Evolutionary conservation across 306 rosid species (phyloP), one percentile per base, ranked within the genome.

Genomic region (Quercus suber): DNA sequence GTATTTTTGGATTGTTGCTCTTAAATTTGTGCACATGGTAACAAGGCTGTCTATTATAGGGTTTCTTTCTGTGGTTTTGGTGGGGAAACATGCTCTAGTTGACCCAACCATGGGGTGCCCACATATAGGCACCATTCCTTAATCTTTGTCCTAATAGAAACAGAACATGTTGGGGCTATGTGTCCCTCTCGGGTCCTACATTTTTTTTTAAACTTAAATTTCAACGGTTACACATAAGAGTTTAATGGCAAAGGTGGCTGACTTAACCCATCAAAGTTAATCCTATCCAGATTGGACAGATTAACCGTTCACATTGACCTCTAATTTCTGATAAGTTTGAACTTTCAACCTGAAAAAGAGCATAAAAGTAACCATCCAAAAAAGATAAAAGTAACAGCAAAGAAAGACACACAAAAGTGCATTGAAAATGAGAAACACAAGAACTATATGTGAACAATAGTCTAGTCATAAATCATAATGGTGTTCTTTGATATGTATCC

Each of bases 11-110:
- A 90, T 92, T 86, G 92, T 91, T 92, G 96, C 94, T 86, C 86
- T 92, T 92, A 88, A 94, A 90, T 90, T 88, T 57, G 90, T 37
- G 91, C 99, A 95, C 99, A 95, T 95, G 99, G 98, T 90, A 95
- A 95, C 97, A 95, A 95, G 67, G 92, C 78, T 86, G 97, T 91
- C 94, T 88, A 88, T 80, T 77, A 83, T 85, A 83, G 87, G 93
- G 93, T 82, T 90, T 85, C 77, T 81, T 79, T 88, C 30, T 86
- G 86, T 84, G 89, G 79, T 85, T 84, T 88, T 61, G 89, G 95
- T 93, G 93, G 99, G 99, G 98, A 89, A 90, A 87, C 88, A 88
- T 87, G 96, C 89, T 88, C 83, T 83, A 21, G 86, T 87, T 88
- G 88, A 93, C 97, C 99, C 96, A 93, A 91, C 99, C 91, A 37